Evolutionary conservation across 2,329 filamentous ascomycete genomes (phyloP).

Genomic region (Hawksworthiomyces lignivorus): DNA sequence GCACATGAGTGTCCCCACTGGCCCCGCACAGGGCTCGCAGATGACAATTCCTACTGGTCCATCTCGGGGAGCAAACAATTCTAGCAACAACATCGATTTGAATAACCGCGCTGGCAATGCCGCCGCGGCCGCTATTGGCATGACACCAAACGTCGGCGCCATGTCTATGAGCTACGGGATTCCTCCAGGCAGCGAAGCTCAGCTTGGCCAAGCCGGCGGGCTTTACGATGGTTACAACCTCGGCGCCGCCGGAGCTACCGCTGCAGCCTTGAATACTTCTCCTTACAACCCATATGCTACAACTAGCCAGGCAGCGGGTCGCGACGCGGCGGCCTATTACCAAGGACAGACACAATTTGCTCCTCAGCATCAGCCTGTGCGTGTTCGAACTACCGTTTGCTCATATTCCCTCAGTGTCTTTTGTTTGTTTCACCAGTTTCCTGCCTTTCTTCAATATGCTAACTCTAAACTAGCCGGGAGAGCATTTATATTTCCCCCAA

Average conservation of each 20-base stretch:
- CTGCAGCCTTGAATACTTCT: constrained; percentile 31
- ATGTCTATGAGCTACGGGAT: constrained; percentile 25
- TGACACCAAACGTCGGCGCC: neutral
- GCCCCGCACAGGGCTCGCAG: constrained; percentile 7
- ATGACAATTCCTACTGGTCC: constrained; percentile 12
- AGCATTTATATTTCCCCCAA: constrained; percentile 86
- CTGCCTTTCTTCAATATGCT: too few relatives aligned
- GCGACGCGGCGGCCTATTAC: constrained; percentile 59
- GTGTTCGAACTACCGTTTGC: constrained; percentile 15
- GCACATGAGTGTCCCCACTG: constrained; percentile 7
- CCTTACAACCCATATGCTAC: constrained; percentile 68
- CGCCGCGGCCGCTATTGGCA: neutral
- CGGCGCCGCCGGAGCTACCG: neutral
- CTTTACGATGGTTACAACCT: constrained; percentile 10
- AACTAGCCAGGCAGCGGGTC: constrained; percentile 54
- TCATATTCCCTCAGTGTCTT: too few relatives aligned
- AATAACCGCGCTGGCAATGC: neutral
- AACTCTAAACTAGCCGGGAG: constrained; percentile 55
- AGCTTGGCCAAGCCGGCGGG: constrained; percentile 4
- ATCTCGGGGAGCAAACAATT: constrained; percentile 7
- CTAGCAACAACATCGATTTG: neutral
- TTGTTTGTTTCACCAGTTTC: neutral
- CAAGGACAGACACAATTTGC: constrained; percentile 46
- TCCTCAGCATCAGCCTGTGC: constrained; percentile 52
- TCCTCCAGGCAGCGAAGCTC: constrained; percentile 1